phyloP scores from a whole-genome alignment of 2,329 filamentous ascomycete species.

The Sphaerostilbella broomeana region DNA sequence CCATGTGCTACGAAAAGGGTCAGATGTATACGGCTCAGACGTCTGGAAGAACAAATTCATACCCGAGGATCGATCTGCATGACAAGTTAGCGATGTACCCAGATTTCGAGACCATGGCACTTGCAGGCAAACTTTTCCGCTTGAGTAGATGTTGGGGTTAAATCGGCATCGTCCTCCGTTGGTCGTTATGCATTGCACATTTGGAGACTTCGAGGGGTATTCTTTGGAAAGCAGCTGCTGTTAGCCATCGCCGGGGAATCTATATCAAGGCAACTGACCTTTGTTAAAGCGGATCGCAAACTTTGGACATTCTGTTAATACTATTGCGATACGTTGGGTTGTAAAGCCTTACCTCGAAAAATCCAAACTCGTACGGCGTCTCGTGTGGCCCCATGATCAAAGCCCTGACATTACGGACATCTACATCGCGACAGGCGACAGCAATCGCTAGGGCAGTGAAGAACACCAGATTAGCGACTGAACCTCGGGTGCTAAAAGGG shows the following conservation, averaged over 20 bases:
- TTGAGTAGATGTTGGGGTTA: constrained; percentile 93
- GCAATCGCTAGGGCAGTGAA: constrained; percentile 57
- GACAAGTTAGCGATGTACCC: neutral
- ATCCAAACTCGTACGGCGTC: constrained; percentile 94
- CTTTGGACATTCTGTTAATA: constrained; percentile 33
- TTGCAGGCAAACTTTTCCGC: constrained; percentile 86
- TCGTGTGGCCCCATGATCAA: constrained; percentile 89
- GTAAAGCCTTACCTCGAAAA: constrained; percentile 68
- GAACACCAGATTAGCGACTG: neutral
- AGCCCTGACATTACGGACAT: constrained; percentile 81
- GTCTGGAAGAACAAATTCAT: constrained; percentile 25
- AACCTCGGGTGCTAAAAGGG: neutral
- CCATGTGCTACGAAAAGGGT: constrained; percentile 66
- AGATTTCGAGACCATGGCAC: constrained; percentile 30
- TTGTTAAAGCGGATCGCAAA: constrained; percentile 71
- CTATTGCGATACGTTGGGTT: neutral
- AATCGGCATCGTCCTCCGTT: constrained; percentile 85
- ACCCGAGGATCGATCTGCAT: constrained; percentile 76
- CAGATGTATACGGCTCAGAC: neutral
- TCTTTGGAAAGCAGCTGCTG: constrained; percentile 42
- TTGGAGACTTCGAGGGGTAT: constrained; percentile 66
- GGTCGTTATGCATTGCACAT: constrained; percentile 67
- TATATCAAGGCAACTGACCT: constrained; percentile 41
- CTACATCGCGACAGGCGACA: constrained; percentile 78
- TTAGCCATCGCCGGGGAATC: neutral